phyloP scores from a whole-genome alignment of 2,329 filamentous ascomycete genomes.

The Exophiala alcalophila region DNA sequence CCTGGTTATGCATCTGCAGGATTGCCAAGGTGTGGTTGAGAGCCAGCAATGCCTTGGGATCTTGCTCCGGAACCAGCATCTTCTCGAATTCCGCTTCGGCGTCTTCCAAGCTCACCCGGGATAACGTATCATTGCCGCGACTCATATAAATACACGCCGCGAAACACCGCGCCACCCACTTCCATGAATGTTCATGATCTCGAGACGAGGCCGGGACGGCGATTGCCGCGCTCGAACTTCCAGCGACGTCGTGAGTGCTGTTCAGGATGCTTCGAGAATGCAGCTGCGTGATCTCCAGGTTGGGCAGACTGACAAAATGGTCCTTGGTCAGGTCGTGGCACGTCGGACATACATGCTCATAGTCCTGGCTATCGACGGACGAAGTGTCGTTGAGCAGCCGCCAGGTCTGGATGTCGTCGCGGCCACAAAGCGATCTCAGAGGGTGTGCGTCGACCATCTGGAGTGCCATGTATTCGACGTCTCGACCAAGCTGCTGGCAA shows the following conservation, averaged over 20 bases:
- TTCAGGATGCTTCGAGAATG: constrained; percentile 24
- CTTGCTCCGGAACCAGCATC: constrained; percentile 23
- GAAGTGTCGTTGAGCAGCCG: constrained; percentile 23
- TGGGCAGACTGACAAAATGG: constrained; percentile 28
- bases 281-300: constrained; percentile 15
- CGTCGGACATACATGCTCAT: constrained; percentile 25
- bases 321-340: constrained; percentile 24
- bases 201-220: constrained; percentile 27
- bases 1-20: constrained; percentile 29
- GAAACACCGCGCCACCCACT: constrained; percentile 31
- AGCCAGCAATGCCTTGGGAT: constrained; percentile 26
- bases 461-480: constrained; percentile 28
- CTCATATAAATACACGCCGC: constrained; percentile 30
- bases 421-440: constrained; percentile 23
- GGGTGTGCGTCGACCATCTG: constrained; percentile 23
- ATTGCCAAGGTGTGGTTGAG: constrained; percentile 27
- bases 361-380: constrained; percentile 20
- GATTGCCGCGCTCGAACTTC: constrained; percentile 13
- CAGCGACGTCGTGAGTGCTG: constrained; percentile 4
- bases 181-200: constrained; percentile 27
- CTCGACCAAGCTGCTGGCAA: constrained; percentile 20
- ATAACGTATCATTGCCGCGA: constrained; percentile 21
- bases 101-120: constrained; percentile 23
- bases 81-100: constrained; percentile 27
- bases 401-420: constrained; percentile 29